Base-by-base conservation (phyloP, 352 stramenopile species). In the Bremia lactucae region DNA sequence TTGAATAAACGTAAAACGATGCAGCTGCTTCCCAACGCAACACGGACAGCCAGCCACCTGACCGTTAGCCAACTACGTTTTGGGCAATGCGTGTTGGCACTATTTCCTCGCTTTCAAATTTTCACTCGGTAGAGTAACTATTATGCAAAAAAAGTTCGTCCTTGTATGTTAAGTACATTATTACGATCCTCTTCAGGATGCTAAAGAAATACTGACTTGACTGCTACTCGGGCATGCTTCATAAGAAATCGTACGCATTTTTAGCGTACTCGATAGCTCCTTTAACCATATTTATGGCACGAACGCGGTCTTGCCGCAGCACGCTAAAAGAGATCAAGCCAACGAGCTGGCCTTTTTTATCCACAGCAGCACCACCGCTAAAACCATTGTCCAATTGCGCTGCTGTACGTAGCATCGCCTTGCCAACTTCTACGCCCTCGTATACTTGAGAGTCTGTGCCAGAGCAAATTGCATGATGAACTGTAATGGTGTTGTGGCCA, bases 211-310 rank as follows among this genome's bases (percentile, higher is more conserved):
- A n/a, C n/a, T n/a, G n/a, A n/a, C n/a, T n/a, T n/a, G n/a, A n/a
- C n/a, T n/a, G n/a, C n/a, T n/a, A n/a, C n/a, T n/a, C n/a, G n/a
- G n/a, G 21, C 46, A 16, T 34, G 37, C 22, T 11, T 79, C 55
- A 82, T 40, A 66, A 68, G 37, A 80, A 83, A 28, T 76, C 70
- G 46, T 74, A 84, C 54, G 82, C 77, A 40, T 69, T 69, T 60
- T 88, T 91, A 35, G 80, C 80, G 16, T 83, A 57, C 52, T 92
- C 59, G 45, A 92, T 88, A 20, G 76, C 76, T 36, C 77, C 72
- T 54, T 92, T 92, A 41, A 92, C 76, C 80, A 92, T 92, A 55
- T 87, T 90, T 48, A 92, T 92, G 36, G 80, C 79, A 16, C 80
- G 80, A 36, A 92, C 80, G 41, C 80, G 80, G 42, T 92, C 80